Base-by-base conservation (phyloP, 2,329 filamentous ascomycete species). In the Endoconidiophora polonica region DNA sequence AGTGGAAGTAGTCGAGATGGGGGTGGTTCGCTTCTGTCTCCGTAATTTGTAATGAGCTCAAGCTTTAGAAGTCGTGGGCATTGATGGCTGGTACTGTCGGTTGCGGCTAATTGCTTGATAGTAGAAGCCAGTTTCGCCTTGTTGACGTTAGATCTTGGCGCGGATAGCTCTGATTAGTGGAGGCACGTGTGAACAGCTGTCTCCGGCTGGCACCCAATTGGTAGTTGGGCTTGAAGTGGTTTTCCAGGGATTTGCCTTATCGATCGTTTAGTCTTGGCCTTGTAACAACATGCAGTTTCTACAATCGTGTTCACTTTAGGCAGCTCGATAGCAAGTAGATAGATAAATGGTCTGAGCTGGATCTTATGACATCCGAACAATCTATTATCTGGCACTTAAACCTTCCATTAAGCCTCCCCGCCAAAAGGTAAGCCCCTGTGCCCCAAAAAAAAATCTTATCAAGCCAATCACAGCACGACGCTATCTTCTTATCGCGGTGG, bases 51-150 rank as follows among this genome's bases (percentile, higher is more conserved):
- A 3, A 33, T 3, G 12, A 33, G 29, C 29, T 12, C 7, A 4
- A 12, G 29, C 9, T 33, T 9, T 33, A 33, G 29, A 33, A 9
- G 29, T 33, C 2, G 1, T 33, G 2, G 9, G 1, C 12, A 12
- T 7, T 33, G 29, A 33, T 33, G 29, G 12, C 12, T 33, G 16
- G 16, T 18, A 18, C 16, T 18, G 16, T 18, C 16, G 7, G 7
- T 10, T 33, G 29, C 29, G 12, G 29, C 29, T 33, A 33, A 33
- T 12, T 33, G 5, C 29, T 9, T 33, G 29, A 24, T 10, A 23
- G 46, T 42, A 52, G 41, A 45, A 43, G 46, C 44, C 50, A 52
- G 50, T 23, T 52, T 52, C 46, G 41, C 50, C 40, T 48, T 46
- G 41, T 37, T 36, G 16, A 14, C 18, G 16, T 38, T 4, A 22